Conservation (phyloP, 768 basidiomycete species). For the Kwoniella newhampshirensis region DNA sequence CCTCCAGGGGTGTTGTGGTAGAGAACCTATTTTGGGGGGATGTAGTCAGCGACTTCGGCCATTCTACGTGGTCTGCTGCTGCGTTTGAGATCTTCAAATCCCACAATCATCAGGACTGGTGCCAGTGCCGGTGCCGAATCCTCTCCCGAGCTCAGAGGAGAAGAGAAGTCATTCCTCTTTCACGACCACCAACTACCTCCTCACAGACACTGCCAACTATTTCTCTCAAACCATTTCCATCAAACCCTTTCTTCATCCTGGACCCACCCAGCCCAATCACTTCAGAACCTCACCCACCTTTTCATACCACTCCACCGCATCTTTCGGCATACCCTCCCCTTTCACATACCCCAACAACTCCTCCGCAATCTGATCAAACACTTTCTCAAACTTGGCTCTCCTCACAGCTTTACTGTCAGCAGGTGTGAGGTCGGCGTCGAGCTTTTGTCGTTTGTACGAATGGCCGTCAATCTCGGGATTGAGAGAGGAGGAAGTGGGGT, state of each 20-base stretch:
- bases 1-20: slow-evolving; percentile 89
- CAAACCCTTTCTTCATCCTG: background rate
- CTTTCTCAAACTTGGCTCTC: slow-evolving; percentile 62
- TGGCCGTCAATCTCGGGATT: slow-evolving; percentile 23
- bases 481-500: slow-evolving; percentile 2
- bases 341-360: slow-evolving; percentile 72
- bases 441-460: slow-evolving; percentile 19
- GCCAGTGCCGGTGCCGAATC: too few relatives aligned
- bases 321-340: slow-evolving; percentile 73
- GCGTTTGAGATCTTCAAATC: too few relatives aligned
- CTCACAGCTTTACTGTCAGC: slow-evolving; percentile 29
- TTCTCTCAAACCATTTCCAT: background rate
- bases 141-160: too few relatives aligned
- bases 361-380: slow-evolving; percentile 69
- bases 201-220: background rate
- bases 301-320: slow-evolving; percentile 81
- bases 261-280: too few relatives aligned
- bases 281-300: slow-evolving; percentile 59
- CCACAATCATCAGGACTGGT: too few relatives aligned
- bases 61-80: background rate
- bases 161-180: too few relatives aligned
- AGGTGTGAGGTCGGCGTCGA: slow-evolving; percentile 7
- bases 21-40: slow-evolving; percentile 54
- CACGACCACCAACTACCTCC: background rate
- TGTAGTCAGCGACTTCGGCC: background rate